These are phyloP conservation scores for Didymella keratinophila DNA, from an alignment of 2,329 filamentous ascomycete species.

Conservation along the genomic window DNA sequence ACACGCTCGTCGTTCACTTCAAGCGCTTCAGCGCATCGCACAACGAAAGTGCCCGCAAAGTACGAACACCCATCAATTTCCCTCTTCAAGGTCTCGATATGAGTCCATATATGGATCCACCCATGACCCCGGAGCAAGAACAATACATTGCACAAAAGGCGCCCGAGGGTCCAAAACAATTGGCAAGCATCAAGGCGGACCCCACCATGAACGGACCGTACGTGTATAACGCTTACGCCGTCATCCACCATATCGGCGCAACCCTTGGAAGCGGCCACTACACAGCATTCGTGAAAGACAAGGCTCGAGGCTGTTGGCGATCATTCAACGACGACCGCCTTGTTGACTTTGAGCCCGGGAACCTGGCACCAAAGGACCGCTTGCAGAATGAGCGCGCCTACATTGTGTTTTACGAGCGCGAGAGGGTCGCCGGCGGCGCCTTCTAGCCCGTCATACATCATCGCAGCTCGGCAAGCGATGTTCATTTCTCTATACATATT, in stretches of 20 bases:
- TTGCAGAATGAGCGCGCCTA: slow-evolving; percentile 71
- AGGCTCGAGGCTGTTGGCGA: slow-evolving; percentile 64
- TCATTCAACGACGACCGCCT: slow-evolving; percentile 65
- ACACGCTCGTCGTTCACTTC: slow-evolving; percentile 79
- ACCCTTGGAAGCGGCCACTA: slow-evolving; percentile 81
- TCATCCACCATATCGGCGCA: slow-evolving; percentile 77
- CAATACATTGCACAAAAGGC: slow-evolving; percentile 47
- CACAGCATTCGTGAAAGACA: slow-evolving; percentile 66
- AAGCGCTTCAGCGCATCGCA: slow-evolving; percentile 71
- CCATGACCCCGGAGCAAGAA: slow-evolving; percentile 49
- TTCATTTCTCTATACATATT: slow-evolving; percentile 19
- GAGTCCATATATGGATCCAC: slow-evolving; percentile 65
- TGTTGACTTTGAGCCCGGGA: slow-evolving; percentile 65
- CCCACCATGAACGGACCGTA: slow-evolving; percentile 65
- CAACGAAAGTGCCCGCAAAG: slow-evolving; percentile 68
- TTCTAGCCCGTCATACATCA: slow-evolving; percentile 21
- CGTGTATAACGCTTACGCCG: slow-evolving; percentile 84
- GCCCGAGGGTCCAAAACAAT: slow-evolving; percentile 36
- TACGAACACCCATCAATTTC: slow-evolving; percentile 76
- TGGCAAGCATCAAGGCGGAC: slow-evolving; percentile 49
- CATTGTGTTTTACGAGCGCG: slow-evolving; percentile 68
- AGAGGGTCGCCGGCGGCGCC: slow-evolving; percentile 44
- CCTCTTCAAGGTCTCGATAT: slow-evolving; percentile 75
- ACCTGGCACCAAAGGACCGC: slow-evolving; percentile 57
- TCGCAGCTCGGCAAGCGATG: background rate